These are phyloP conservation scores for Mycosphaerelloides madeirae DNA, from an alignment of 2,329 filamentous ascomycete species.

Conservation along the genomic window DNA sequence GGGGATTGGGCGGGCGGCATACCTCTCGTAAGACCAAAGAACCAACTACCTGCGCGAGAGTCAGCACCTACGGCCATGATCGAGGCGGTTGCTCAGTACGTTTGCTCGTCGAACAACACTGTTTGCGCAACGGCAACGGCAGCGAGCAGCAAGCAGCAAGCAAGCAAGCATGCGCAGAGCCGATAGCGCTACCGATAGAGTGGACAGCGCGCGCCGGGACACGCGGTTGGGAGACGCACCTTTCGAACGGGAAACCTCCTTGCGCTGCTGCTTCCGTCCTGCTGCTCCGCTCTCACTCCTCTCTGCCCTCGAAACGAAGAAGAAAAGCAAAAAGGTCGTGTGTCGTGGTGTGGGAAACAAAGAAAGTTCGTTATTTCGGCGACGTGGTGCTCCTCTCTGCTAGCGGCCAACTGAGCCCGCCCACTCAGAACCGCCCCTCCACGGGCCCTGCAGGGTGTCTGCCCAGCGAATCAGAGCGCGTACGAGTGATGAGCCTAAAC, in stretches of 20 bases:
- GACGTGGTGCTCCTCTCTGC: too few relatives aligned
- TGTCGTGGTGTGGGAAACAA: not conserved
- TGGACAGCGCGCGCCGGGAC: not conserved
- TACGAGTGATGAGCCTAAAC: too few relatives aligned
- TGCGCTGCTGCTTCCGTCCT: not conserved
- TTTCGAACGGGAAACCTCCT: not conserved
- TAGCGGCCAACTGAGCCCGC: too few relatives aligned
- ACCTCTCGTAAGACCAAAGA: constrained; percentile 19
- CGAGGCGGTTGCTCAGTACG: not conserved
- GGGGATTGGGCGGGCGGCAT: not conserved
- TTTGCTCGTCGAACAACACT: not conserved
- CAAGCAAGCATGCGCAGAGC: constrained; percentile 1
- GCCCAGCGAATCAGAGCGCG: too few relatives aligned
- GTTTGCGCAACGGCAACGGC: constrained; percentile 1
- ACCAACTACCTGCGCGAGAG: constrained; percentile 10
- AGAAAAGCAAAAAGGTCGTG: constrained; percentile 8
- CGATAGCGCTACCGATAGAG: constrained; percentile 2
- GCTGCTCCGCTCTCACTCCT: constrained; percentile 5
- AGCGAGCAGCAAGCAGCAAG: constrained; percentile 1
- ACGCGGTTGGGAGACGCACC: not conserved
- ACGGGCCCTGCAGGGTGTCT: too few relatives aligned
- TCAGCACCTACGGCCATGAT: constrained; percentile 6
- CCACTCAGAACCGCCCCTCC: too few relatives aligned
- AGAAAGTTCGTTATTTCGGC: too few relatives aligned
- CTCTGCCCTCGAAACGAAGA: constrained; percentile 6